A percentile compares a stretch with the other conserved stretches of the same genome.
These are phyloP conservation scores for Cladosporium sphaerospermum DNA, from an alignment of 2,329 filamentous ascomycete genomes.

Conservation along the genomic window DNA sequence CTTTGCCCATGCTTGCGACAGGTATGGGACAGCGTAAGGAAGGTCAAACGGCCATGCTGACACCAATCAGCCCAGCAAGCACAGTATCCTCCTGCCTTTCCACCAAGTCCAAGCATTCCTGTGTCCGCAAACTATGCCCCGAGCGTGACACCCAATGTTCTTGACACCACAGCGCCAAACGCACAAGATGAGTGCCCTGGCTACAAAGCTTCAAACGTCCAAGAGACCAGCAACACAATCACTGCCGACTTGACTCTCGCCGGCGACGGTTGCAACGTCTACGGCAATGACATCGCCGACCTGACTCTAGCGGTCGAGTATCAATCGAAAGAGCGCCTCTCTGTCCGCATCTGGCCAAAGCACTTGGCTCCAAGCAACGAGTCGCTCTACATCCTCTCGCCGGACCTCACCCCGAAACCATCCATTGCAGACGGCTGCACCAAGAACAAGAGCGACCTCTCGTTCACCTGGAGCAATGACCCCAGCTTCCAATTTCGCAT, in stretches of 20 bases:
- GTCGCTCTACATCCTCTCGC: conserved; percentile 21
- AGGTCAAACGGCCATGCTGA: neutral
- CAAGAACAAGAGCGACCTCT: conserved; percentile 23
- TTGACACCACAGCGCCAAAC: conserved; percentile 22
- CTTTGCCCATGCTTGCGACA: neutral
- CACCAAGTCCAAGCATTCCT: conserved; percentile 22
- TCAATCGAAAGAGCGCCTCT: conserved; percentile 22
- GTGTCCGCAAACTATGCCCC: conserved; percentile 22
- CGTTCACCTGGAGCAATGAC: conserved; percentile 24
- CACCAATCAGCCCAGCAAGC: conserved; percentile 17
- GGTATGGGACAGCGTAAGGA: neutral
- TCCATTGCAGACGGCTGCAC: conserved; percentile 10
- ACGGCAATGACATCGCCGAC: conserved; percentile 26
- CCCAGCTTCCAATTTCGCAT: conserved; percentile 27
- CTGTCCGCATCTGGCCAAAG: conserved; percentile 21
- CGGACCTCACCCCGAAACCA: conserved; percentile 14
- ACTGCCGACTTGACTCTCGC: conserved; percentile 26
- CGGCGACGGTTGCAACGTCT: conserved; percentile 25
- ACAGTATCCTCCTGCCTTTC: conserved; percentile 25
- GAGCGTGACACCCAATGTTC: conserved; percentile 22
- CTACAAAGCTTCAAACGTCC: conserved; percentile 26
- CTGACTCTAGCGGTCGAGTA: conserved; percentile 25
- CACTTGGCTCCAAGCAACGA: conserved; percentile 20
- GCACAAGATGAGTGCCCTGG: conserved; percentile 26
- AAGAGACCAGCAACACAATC: conserved; percentile 19